These are phyloP conservation scores for Prunus persica DNA, from an alignment of 306 rosid species.

Conservation along the genomic window DNA sequence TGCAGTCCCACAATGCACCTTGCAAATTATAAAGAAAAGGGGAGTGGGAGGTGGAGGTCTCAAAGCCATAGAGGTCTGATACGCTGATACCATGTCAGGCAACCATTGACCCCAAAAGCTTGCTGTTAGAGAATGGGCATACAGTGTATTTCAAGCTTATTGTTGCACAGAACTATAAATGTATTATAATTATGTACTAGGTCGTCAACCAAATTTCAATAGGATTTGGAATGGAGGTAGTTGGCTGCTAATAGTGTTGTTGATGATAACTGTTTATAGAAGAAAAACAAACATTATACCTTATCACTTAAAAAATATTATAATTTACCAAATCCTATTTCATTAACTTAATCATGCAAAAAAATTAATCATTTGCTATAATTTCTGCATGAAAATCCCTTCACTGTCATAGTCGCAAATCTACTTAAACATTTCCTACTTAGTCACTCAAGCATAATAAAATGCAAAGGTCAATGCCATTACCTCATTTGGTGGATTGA, in stretches of 20 bases:
- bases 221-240: neutral
- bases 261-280: neutral
- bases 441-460: neutral
- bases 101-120: neutral
- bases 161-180: neutral
- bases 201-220: neutral
- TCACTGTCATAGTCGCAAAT: neutral
- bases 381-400: neutral
- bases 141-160: neutral
- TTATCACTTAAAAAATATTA: no score
- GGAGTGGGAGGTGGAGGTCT: neutral
- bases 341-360: neutral
- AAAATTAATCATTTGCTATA: neutral
- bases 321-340: neutral
- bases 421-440: neutral
- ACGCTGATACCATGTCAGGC: neutral
- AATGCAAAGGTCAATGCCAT: constrained; percentile 7
- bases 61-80: neutral
- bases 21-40: neutral
- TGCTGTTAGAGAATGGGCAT: neutral
- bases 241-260: neutral
- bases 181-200: neutral
- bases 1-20: neutral
- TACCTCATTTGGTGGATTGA: constrained; percentile 58
- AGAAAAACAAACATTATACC: no score